These are phyloP conservation scores for Trypanosoma avium DNA, from an alignment of 208 protist genomes.

Conservation along the genomic window DNA sequence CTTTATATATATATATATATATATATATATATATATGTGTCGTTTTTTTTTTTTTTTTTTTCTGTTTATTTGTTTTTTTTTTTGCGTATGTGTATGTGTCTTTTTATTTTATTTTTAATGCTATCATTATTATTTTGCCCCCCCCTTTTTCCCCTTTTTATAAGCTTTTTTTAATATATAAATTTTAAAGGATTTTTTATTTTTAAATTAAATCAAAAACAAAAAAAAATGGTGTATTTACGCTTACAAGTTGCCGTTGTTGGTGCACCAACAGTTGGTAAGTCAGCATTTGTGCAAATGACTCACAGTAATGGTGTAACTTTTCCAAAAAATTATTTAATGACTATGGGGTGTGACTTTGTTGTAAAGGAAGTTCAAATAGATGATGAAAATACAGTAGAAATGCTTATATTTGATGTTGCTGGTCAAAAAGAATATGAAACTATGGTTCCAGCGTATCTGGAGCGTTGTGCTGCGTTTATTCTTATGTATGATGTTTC, in stretches of 20 bases:
- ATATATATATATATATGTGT: background rate
- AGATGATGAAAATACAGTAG: conserved; percentile 81
- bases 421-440: conserved; percentile 87
- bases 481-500: conserved; percentile 90
- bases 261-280: conserved; percentile 88
- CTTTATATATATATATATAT: background rate
- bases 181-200: no score
- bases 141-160: no score
- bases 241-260: conserved; percentile 85
- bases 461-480: conserved; percentile 69
- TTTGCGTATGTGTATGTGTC: background rate
- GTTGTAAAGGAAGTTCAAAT: conserved; percentile 83
- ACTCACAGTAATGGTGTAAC: conserved; percentile 82
- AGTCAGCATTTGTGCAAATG: conserved; percentile 91
- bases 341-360: conserved; percentile 93
- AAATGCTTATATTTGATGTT: conserved; percentile 87
- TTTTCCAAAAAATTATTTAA: conserved; percentile 92
- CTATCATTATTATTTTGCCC: conserved; percentile 3
- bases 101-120: conserved; percentile 3
- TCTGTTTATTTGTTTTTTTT: background rate
- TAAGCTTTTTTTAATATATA: no score
- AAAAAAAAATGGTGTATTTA: conserved; percentile 75
- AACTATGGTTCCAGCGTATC: conserved; percentile 64
- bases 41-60: conserved; percentile 17
- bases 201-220: background rate